Evolutionary conservation across 345 rosid genomes (phyloP).

Genomic region (Salix brachista): DNA sequence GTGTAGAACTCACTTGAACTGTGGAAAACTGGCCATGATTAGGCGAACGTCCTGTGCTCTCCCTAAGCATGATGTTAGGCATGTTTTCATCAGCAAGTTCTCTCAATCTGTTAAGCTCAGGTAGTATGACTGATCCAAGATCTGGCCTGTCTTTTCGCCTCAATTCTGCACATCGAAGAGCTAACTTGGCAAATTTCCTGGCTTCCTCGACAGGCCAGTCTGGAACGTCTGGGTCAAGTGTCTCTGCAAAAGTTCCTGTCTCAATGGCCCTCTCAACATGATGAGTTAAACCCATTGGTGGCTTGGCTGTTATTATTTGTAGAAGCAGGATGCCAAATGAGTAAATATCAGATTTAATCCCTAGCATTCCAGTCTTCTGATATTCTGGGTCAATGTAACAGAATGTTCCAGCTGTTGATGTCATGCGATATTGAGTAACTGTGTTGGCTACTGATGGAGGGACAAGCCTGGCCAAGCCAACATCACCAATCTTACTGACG

Average conservation of each 20-base stretch:
- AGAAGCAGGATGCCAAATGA: slow-evolving; percentile 76
- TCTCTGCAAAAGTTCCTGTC: slow-evolving; percentile 43
- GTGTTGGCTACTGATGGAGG: slow-evolving; percentile 68
- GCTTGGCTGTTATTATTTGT: slow-evolving; percentile 75
- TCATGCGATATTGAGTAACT: slow-evolving; percentile 78
- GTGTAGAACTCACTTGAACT: slow-evolving; percentile 31
- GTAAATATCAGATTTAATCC: slow-evolving; percentile 77
- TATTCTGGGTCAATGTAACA: slow-evolving; percentile 95
- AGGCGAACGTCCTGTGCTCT: slow-evolving; percentile 29
- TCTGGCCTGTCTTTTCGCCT: slow-evolving; percentile 90
- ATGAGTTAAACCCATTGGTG: slow-evolving; percentile 87
- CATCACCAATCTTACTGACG: slow-evolving; percentile 89
- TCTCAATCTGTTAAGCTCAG: slow-evolving; percentile 67
- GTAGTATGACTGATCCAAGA: slow-evolving; percentile 53
- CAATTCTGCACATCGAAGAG: slow-evolving; percentile 68
- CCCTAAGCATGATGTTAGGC: slow-evolving; percentile 21
- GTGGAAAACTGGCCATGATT: slow-evolving; percentile 23
- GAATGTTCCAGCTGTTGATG: slow-evolving; percentile 89
- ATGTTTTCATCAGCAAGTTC: slow-evolving; percentile 52
- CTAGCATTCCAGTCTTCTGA: slow-evolving; percentile 89
- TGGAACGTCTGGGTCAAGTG: slow-evolving; percentile 51
- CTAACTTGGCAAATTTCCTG: slow-evolving; percentile 50
- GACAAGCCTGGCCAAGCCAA: slow-evolving; percentile 89
- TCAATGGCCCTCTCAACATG: slow-evolving; percentile 58
- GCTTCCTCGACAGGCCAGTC: slow-evolving; percentile 84